Base-by-base conservation (phyloP, 2,329 filamentous ascomycete species). In the Fusarium paranaense region DNA sequence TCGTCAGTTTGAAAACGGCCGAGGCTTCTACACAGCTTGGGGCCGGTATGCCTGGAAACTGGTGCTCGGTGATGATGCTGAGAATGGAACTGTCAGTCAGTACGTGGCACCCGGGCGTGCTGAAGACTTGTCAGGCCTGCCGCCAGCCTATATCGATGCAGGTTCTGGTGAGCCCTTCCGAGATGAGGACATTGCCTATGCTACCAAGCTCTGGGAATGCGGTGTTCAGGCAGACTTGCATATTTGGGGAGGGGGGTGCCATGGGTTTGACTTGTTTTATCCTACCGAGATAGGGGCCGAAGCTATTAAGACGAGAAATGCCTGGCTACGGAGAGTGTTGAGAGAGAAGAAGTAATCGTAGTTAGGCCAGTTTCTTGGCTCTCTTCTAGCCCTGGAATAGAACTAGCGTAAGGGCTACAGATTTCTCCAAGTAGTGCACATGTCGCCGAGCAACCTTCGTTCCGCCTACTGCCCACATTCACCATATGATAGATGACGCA, bases 191-290 rank as follows among this genome's bases (percentile, higher is more conserved):
- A 54, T 74, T 47, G 52, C 50, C 0, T 74, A 70, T 32, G 71
- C 71, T 2, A 52, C 37, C 13, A 67, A 59, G 18, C 38, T 74
- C 1, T 74, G 60, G 64, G 47, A 67, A 16, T 62, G 58, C 8
- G 69, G 71, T 14, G 70, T 72, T 0, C 63, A 65, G 18, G 58
- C 69, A 1, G 69, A 74, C 5, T 33, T 72, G 35, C 71, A 74
- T 18, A 40, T 72, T 18, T 74, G 69, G 66, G 64, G 66, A 25
- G 71, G 71, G 10, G 71, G 69, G 1, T 69, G 54, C 30, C 71
- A 71, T 50, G 66, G 69, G 0, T 73, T 67, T 32, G 67, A 69
- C 5, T 22, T 67, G 62, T 64, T 67, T 18, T 64, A 27, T 22
- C 40, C 40, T 30, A 67, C 66, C 1, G 52, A 67, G 54, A 56